Percentiles rank a stretch among this genome's conserved stretches.
phyloP scores from a whole-genome alignment of 2,329 filamentous ascomycete genomes.

The Talaromyces marneffei region DNA sequence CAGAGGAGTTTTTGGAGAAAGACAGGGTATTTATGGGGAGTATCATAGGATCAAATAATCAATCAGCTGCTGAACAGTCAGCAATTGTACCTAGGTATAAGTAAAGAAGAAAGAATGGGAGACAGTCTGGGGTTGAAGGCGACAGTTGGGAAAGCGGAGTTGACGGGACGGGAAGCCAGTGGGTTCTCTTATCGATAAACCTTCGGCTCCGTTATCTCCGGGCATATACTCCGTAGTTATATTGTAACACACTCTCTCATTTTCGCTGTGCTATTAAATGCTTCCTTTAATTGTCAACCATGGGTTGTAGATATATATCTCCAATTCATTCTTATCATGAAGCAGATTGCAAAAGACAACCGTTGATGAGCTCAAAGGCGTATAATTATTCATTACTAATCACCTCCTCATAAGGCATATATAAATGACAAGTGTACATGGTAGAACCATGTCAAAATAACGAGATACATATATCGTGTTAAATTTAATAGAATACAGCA shows the following conservation, averaged over 20 bases:
- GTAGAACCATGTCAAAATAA: background rate
- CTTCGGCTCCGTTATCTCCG: constrained; percentile 17
- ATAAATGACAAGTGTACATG: background rate
- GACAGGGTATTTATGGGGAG: background rate
- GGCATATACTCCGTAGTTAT: too few species aligned
- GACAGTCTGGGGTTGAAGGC: background rate
- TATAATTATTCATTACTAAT: background rate
- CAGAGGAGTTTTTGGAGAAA: too few species aligned
- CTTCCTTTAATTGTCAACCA: too few species aligned
- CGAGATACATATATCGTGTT: background rate
- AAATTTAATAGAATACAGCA: background rate
- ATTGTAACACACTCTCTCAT: too few species aligned
- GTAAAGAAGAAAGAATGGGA: background rate
- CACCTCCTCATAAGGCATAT: background rate
- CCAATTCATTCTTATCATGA: background rate
- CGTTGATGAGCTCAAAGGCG: background rate
- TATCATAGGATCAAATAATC: too few species aligned
- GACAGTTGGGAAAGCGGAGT: constrained; percentile 3
- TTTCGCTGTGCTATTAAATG: too few species aligned
- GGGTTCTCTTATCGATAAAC: constrained; percentile 22
- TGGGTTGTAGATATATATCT: background rate
- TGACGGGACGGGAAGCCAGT: background rate
- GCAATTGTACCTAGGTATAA: too few species aligned
- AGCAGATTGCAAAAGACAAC: background rate
- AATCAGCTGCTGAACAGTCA: background rate